These are phyloP conservation scores for Biscogniauxia marginata DNA, from an alignment of 2,329 filamentous ascomycete species.

Conservation along the genomic window DNA sequence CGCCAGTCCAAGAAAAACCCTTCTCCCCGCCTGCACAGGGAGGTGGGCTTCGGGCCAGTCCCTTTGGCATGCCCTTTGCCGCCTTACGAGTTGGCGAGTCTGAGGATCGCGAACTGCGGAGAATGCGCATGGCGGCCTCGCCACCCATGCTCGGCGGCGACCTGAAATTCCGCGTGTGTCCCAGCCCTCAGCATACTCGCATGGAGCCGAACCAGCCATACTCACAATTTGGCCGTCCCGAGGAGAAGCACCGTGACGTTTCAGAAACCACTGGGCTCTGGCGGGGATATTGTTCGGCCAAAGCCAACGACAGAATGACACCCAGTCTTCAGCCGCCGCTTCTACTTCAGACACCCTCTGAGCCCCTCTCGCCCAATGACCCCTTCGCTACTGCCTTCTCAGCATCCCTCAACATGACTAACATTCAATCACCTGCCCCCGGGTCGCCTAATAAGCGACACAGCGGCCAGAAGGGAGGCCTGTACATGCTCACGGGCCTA, in stretches of 20 bases:
- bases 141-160: conserved; percentile 89
- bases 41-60: conserved; percentile 41
- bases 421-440: conserved; percentile 34
- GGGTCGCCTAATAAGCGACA: conserved; percentile 24
- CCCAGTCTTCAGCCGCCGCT: conserved; percentile 45
- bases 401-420: conserved; percentile 38
- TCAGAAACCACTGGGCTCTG: conserved; percentile 68
- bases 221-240: conserved; percentile 39
- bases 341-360: conserved; percentile 51
- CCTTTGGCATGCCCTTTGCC: conserved; percentile 46
- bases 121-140: conserved; percentile 53
- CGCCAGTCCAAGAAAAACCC: conserved; percentile 19
- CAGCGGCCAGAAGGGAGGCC: conserved; percentile 38
- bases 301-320: conserved; percentile 37
- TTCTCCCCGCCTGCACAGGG: conserved; percentile 32
- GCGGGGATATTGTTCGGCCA: conserved; percentile 66
- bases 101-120: conserved; percentile 41
- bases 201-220: conserved; percentile 74
- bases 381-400: conserved; percentile 43
- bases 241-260: conserved; percentile 52
- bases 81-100: conserved; percentile 37
- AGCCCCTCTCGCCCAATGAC: conserved; percentile 41
- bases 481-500: conserved; percentile 51
- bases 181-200: conserved; percentile 79
- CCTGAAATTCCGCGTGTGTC: conserved; percentile 76